These are phyloP conservation scores for Symbiodinium natans DNA, from an alignment of 73 alveolate species.

Conservation along the genomic window DNA sequence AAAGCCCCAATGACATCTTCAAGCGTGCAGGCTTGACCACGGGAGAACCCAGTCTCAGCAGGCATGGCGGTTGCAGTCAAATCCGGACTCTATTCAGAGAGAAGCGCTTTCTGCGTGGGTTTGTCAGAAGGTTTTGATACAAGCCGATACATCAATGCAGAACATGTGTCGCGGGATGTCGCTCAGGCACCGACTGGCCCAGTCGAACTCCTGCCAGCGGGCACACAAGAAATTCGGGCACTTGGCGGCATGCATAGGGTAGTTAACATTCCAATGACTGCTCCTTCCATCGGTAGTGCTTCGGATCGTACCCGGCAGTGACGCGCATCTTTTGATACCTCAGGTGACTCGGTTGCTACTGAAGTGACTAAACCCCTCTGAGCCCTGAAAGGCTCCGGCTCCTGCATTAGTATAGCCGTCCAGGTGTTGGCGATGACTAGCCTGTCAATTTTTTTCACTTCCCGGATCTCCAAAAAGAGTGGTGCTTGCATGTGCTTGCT, in stretches of 20 bases:
- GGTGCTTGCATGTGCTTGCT: too few relatives aligned
- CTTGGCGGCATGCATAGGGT: too few relatives aligned
- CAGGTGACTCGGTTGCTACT: neutral
- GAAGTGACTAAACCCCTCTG: neutral
- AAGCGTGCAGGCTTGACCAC: neutral
- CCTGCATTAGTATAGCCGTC: constrained; percentile 66
- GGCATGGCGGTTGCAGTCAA: too few relatives aligned
- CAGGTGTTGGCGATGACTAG: constrained; percentile 60
- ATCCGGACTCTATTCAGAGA: too few relatives aligned
- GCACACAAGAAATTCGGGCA: neutral
- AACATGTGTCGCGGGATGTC: too few relatives aligned
- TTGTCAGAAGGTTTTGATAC: too few relatives aligned
- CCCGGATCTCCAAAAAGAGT: too few relatives aligned
- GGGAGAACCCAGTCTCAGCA: neutral
- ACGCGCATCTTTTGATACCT: constrained; percentile 72
- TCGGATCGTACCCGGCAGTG: constrained; percentile 26
- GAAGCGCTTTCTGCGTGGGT: too few relatives aligned
- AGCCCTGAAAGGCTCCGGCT: constrained; percentile 11
- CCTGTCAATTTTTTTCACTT: too few relatives aligned
- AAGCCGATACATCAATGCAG: too few relatives aligned
- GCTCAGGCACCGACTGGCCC: neutral
- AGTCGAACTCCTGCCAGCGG: neutral
- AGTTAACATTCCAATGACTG: too few relatives aligned
- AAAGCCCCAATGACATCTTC: too few relatives aligned
- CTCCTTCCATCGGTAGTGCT: constrained; percentile 57